A percentile compares a stretch with the other conserved stretches of the same genome.
These are phyloP conservation scores for Tolypocladium pustulatum DNA, from an alignment of 2,329 filamentous ascomycete genomes.

Conservation along the genomic window DNA sequence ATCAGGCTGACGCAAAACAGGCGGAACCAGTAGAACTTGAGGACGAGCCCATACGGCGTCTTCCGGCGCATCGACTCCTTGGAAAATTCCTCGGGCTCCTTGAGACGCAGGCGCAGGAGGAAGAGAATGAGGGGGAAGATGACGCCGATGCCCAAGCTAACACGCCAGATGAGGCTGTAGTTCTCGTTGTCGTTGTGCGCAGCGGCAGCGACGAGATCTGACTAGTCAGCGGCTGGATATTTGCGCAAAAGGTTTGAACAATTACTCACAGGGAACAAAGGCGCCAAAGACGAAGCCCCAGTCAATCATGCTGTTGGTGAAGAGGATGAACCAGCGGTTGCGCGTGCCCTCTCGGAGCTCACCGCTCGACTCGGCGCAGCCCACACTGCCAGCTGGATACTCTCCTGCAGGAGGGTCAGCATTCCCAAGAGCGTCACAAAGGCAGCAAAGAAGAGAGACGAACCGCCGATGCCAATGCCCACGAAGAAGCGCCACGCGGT, in stretches of 20 bases:
- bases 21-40: slow-evolving; percentile 63
- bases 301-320: slow-evolving; percentile 83
- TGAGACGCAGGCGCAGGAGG: slow-evolving; percentile 58
- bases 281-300: slow-evolving; percentile 72
- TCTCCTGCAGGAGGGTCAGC: slow-evolving; percentile 35
- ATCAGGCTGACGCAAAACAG: slow-evolving; percentile 61
- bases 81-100: slow-evolving; percentile 70
- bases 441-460: slow-evolving; percentile 6
- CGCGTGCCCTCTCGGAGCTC: slow-evolving; percentile 70
- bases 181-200: slow-evolving; percentile 49
- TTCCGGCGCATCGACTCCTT: slow-evolving; percentile 55
- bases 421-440: too few relatives aligned
- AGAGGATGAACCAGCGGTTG: slow-evolving; percentile 87
- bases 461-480: slow-evolving; percentile 66
- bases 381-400: slow-evolving; percentile 76
- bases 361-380: slow-evolving; percentile 72
- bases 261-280: slow-evolving; percentile 51
- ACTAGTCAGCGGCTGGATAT: not conserved
- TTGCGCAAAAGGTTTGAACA: not conserved
- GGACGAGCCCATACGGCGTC: slow-evolving; percentile 44
- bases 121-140: slow-evolving; percentile 67
- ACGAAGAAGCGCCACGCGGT: slow-evolving; percentile 79
- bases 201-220: slow-evolving; percentile 42
- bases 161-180: slow-evolving; percentile 68
- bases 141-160: slow-evolving; percentile 66